A percentile compares a stretch with the other conserved stretches of the same genome.
phyloP scores from a whole-genome alignment of 768 basidiomycete genomes.

The Omphalotus guepiniiformis region DNA sequence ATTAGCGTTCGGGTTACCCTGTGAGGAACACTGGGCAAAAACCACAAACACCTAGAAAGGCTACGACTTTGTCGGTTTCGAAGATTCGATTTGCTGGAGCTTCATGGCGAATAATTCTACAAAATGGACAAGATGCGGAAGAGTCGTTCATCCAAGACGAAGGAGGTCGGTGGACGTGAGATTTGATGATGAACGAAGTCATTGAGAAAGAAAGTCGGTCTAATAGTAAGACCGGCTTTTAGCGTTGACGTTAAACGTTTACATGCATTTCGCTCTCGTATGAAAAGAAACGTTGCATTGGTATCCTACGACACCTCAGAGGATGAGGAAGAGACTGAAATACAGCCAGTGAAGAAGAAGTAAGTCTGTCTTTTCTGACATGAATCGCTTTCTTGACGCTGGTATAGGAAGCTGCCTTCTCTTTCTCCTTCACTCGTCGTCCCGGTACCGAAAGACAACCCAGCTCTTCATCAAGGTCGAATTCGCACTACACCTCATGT shows the following conservation, averaged over 20 bases:
- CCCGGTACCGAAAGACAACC: constrained; percentile 61
- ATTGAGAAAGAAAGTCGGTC: no score
- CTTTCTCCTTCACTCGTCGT: constrained; percentile 47
- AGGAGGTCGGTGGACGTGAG: constrained; percentile 45
- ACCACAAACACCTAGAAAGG: constrained; percentile 50
- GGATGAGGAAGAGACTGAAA: constrained; percentile 28
- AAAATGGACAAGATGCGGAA: constrained; percentile 50
- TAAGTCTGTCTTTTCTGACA: constrained; percentile 13
- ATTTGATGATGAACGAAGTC: no score
- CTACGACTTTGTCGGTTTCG: constrained; percentile 60
- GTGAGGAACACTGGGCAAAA: not conserved
- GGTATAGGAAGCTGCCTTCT: constrained; percentile 55
- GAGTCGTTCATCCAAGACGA: constrained; percentile 47
- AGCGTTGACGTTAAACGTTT: no score
- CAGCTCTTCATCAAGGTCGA: constrained; percentile 81
- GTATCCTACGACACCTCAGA: constrained; percentile 52
- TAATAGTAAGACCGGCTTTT: no score
- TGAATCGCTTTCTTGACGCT: constrained; percentile 3
- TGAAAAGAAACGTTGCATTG: constrained; percentile 36
- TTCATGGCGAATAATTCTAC: constrained; percentile 54
- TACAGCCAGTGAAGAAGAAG: constrained; percentile 38
- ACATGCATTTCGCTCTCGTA: constrained; percentile 11
- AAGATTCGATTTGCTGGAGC: constrained; percentile 46
- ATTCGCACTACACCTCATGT: constrained; percentile 71
- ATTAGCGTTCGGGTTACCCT: not conserved